Conservation (phyloP, 2,329 filamentous ascomycete species). For the Aspergillus persii region DNA sequence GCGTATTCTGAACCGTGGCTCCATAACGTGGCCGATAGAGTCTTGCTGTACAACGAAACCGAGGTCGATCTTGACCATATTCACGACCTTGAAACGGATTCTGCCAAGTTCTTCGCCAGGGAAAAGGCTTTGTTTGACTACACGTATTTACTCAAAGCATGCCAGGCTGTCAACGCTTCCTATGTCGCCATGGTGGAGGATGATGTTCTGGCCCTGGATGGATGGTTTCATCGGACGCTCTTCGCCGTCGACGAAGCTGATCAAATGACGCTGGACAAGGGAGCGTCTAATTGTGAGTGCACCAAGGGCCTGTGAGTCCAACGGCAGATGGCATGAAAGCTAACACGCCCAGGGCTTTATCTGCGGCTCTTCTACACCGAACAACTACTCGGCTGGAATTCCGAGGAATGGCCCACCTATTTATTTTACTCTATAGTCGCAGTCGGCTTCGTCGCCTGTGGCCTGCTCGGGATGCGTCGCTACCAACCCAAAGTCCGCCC, state of each 20-base stretch:
- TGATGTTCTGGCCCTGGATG: slow-evolving; percentile 47
- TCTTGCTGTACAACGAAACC: slow-evolving; percentile 41
- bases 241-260: slow-evolving; percentile 36
- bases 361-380: slow-evolving; percentile 50
- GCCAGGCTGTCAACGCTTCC: slow-evolving; percentile 35
- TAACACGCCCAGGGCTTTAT: slow-evolving; percentile 34
- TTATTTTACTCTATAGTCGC: slow-evolving; percentile 32
- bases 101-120: slow-evolving; percentile 26
- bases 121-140: slow-evolving; percentile 49
- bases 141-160: slow-evolving; percentile 41
- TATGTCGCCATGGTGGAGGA: slow-evolving; percentile 49
- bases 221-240: slow-evolving; percentile 46
- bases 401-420: slow-evolving; percentile 41
- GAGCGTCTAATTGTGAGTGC: slow-evolving; percentile 21
- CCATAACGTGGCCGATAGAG: slow-evolving; percentile 37
- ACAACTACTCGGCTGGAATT: slow-evolving; percentile 47
- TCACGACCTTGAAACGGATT: slow-evolving; percentile 31
- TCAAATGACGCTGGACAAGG: slow-evolving; percentile 26
- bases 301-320: neutral
- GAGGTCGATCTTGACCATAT: slow-evolving; percentile 34
- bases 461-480: slow-evolving; percentile 11
- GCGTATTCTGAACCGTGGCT: slow-evolving; percentile 45
- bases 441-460: slow-evolving; percentile 7
- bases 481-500: slow-evolving; percentile 6
- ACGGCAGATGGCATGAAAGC: neutral